phyloP scores from a whole-genome alignment of 2,329 filamentous ascomycete species.

The Teratosphaeria destructans region DNA sequence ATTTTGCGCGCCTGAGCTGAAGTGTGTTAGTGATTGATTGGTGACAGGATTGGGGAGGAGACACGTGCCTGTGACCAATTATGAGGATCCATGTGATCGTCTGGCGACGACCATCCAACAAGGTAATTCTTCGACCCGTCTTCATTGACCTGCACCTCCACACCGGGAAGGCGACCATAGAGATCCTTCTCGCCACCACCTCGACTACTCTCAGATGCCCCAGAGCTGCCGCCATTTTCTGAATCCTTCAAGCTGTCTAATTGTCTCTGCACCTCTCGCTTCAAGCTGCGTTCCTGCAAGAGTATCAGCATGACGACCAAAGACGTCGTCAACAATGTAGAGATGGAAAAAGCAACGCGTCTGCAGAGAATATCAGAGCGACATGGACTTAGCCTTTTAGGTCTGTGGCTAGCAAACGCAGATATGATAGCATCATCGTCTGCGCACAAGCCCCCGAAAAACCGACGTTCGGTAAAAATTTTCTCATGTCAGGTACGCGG shows the following conservation, averaged over 20 bases:
- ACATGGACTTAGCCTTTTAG: background rate
- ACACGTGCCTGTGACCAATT: constrained; percentile 1
- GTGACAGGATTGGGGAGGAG: background rate
- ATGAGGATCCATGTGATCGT: constrained; percentile 4
- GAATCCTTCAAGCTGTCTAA: background rate
- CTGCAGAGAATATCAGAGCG: background rate
- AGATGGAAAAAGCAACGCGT: background rate
- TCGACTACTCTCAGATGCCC: background rate
- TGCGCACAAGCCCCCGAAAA: background rate
- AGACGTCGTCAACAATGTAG: background rate
- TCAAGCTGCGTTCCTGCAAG: background rate
- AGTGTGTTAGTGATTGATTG: background rate
- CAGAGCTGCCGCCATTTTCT: background rate
- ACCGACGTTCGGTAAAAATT: background rate
- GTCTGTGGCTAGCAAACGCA: background rate
- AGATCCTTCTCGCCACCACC: background rate
- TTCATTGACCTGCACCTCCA: background rate
- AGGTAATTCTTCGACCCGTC: background rate
- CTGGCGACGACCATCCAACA: constrained; percentile 2
- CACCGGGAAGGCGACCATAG: constrained; percentile 1
- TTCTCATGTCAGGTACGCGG: background rate
- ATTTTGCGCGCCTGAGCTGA: background rate
- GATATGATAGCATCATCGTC: background rate
- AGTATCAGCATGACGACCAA: background rate
- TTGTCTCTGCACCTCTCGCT: background rate